Evolutionary conservation across 2,329 filamentous ascomycete species (phyloP).

Genomic region (Fusarium paranaense): DNA sequence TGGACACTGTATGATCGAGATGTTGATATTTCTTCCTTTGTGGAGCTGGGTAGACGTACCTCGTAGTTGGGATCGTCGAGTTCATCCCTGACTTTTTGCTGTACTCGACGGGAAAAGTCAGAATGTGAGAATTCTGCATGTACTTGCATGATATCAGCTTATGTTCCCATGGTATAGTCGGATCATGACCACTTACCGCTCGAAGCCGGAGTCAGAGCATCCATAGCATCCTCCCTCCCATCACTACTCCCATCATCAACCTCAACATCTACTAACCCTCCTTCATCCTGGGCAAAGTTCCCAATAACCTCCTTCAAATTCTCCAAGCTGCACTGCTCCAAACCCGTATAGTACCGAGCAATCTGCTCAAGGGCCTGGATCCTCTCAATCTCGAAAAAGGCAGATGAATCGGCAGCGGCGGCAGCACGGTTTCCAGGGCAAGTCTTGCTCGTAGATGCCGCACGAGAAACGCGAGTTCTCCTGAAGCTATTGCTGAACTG

Average conservation of each 20-base stretch:
- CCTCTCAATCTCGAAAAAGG: constrained; percentile 30
- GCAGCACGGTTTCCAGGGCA: background rate
- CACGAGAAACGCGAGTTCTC: constrained; percentile 14
- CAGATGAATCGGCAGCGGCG: background rate
- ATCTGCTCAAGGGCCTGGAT: constrained; percentile 34
- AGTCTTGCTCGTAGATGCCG: background rate
- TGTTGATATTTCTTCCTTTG: background rate
- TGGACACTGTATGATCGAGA: background rate
- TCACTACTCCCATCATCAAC: background rate
- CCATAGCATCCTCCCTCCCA: background rate
- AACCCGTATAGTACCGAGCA: constrained; percentile 29
- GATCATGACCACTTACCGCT: background rate
- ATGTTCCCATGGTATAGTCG: background rate
- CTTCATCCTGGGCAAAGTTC: background rate
- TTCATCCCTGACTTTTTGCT: constrained; percentile 23
- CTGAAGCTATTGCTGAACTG: constrained; percentile 30
- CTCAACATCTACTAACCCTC: background rate
- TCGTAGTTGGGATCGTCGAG: background rate
- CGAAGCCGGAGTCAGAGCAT: background rate
- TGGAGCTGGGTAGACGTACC: background rate
- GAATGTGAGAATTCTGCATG: constrained; percentile 27
- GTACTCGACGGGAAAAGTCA: constrained; percentile 19
- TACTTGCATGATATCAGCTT: background rate
- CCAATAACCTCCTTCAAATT: constrained; percentile 14
- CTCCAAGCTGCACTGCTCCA: constrained; percentile 19